Evolutionary conservation across 306 rosid species (phyloP), one percentile per base, ranked within the genome.

Genomic region (Oemleria cerasiformis): DNA sequence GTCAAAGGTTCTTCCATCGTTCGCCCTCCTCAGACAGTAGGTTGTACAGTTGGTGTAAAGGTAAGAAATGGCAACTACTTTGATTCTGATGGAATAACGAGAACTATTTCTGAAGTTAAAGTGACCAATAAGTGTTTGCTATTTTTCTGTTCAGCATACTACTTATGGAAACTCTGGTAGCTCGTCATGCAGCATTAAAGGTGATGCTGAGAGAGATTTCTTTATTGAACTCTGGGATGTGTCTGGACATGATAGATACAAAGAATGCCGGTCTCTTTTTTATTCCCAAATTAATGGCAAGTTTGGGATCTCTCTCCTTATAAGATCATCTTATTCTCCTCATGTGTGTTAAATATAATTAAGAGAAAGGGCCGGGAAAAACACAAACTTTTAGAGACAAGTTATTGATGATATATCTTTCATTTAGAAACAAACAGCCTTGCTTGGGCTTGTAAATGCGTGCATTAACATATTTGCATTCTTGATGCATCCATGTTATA

Each of bases 221-320:
- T 95, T 95, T 42, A 83, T 95, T 69, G 99, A 95, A 80, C 92
- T 95, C 54, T 95, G 99, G 99, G 99, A 95, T 86, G 91, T 95
- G 62, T 91, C 96, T 30, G 99, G 99, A 59, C 99, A 91, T 75
- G 99, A 95, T 15, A 91, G 96, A 67, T 95, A 95, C 87, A 88
- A 89, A 85, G 96, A 95, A 69, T 95, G 96, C 36, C 91, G 96
- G 60, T 88, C 96, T 74, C 96, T 91, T 72, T 95, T 95, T 77
- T 95, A 88, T 83, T 83, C 96, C 34, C 99, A 95, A 83, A 84
- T 89, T 50, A 95, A 91, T 84, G 99, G 99, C 86, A 77, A 79
- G 90, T 74, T 59, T 71, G 53, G 53, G 60, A 30, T 20, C 47
- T 74, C 43, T 51, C 71, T 69, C 55, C 55, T 36, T 72, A 14